phyloP scores from a whole-genome alignment of 768 basidiomycete genomes.

The Kwoniella newhampshirensis region DNA sequence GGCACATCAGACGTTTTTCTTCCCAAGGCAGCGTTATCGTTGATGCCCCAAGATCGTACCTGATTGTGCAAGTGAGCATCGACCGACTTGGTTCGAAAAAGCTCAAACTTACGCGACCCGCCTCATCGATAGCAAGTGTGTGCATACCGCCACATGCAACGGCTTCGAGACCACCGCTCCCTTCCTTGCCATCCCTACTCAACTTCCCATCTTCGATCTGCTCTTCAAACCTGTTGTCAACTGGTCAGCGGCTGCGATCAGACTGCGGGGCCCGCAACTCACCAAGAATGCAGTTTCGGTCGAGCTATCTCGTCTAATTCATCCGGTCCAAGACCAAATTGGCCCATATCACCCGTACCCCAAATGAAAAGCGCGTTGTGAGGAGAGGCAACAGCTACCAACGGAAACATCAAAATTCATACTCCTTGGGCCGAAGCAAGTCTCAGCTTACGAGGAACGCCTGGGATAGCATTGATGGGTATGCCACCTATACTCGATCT shows the following conservation, averaged over 20 bases:
- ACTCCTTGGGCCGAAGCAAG: not conserved
- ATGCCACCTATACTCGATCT: slow-evolving; percentile 27
- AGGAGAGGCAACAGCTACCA: slow-evolving; percentile 55
- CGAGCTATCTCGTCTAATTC: slow-evolving; percentile 69
- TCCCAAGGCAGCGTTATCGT: slow-evolving; percentile 85
- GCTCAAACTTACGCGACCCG: slow-evolving; percentile 80
- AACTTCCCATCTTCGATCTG: slow-evolving; percentile 71
- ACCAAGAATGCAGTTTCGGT: slow-evolving; percentile 72
- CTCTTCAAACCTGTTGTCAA: slow-evolving; percentile 59
- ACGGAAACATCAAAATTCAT: not conserved
- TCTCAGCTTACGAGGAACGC: slow-evolving; percentile 30
- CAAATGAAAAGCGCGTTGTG: slow-evolving; percentile 75
- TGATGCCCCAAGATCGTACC: slow-evolving; percentile 57
- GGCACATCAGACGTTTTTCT: slow-evolving; percentile 66
- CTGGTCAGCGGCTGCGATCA: not conserved
- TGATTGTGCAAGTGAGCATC: too few species aligned
- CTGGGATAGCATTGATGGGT: slow-evolving; percentile 28
- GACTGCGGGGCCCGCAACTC: slow-evolving; percentile 17
- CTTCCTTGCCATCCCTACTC: slow-evolving; percentile 57
- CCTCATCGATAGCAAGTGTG: slow-evolving; percentile 81
- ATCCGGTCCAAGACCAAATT: slow-evolving; percentile 78
- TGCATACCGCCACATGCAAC: slow-evolving; percentile 85
- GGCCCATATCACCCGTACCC: slow-evolving; percentile 90
- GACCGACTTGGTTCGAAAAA: too few species aligned
- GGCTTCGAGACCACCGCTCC: slow-evolving; percentile 67